These are phyloP conservation scores for Solanum pennellii DNA, from an alignment of 257 asterid species.

Conservation along the genomic window DNA sequence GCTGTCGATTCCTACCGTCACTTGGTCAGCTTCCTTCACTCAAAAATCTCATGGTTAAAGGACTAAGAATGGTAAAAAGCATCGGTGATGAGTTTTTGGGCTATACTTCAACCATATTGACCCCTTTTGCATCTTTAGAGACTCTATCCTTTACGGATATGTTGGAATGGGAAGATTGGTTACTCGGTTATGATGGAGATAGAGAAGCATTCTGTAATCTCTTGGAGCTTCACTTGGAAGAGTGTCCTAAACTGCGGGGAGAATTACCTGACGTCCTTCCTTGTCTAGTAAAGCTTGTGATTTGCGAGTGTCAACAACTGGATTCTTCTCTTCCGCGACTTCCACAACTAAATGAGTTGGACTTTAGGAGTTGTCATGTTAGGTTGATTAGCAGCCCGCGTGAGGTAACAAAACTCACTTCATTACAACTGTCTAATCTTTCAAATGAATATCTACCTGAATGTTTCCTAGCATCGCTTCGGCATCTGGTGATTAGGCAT, in stretches of 20 bases:
- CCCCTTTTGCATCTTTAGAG: conserved; percentile 24
- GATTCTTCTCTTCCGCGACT: conserved; percentile 18
- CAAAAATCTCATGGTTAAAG: conserved; percentile 17
- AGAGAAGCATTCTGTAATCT: conserved; percentile 17
- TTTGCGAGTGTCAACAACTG: conserved; percentile 20
- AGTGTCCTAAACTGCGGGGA: conserved; percentile 33
- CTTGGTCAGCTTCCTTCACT: conserved; percentile 31
- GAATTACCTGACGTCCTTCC: conserved; percentile 18
- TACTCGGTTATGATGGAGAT: conserved; percentile 3
- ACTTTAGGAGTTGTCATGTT: conserved; percentile 18
- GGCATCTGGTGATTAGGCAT: conserved; percentile 21
- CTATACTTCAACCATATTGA: conserved; percentile 6
- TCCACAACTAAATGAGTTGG: conserved; percentile 23
- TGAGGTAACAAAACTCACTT: conserved; percentile 10
- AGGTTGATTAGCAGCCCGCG: conserved; percentile 13
- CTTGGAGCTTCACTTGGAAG: conserved; percentile 24
- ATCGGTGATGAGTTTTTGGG: conserved; percentile 37
- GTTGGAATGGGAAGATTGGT: conserved; percentile 40
- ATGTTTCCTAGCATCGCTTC: conserved; percentile 21
- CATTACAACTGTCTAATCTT: conserved; percentile 28
- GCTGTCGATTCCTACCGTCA: conserved; percentile 29
- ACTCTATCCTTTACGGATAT: conserved; percentile 24
- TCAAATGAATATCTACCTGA: conserved; percentile 22
- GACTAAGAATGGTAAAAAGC: conserved; percentile 17
- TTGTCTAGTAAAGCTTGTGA: conserved; percentile 22